Percentiles rank a stretch among this genome's conserved stretches.
phyloP scores from a whole-genome alignment of 257 asterid genomes.

The Solanum appendiculatum region DNA sequence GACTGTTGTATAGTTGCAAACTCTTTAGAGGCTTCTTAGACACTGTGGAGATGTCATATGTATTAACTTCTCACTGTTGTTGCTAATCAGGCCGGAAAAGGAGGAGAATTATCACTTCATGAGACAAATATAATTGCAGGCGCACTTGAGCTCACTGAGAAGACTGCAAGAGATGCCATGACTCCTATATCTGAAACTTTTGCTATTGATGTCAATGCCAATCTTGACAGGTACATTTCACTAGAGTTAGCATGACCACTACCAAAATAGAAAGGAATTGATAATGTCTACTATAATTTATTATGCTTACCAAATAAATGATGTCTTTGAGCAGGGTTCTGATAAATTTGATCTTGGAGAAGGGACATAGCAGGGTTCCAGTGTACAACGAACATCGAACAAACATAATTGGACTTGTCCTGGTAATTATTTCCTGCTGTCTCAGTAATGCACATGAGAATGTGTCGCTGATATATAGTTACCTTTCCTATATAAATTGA shows the following conservation, averaged over 20 bases:
- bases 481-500: background rate
- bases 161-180: conserved; percentile 75
- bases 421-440: conserved; percentile 30
- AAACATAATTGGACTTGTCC: conserved; percentile 61
- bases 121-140: conserved; percentile 73
- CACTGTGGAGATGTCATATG: background rate
- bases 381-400: conserved; percentile 58
- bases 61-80: background rate
- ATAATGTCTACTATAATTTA: background rate
- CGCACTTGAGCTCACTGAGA: conserved; percentile 62
- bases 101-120: conserved; percentile 57
- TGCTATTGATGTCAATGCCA: conserved; percentile 52
- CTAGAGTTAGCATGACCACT: background rate
- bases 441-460: background rate
- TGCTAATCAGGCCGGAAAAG: conserved; percentile 57
- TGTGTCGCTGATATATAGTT: background rate
- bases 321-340: conserved; percentile 25
- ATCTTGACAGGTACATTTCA: conserved; percentile 48
- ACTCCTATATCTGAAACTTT: conserved; percentile 50
- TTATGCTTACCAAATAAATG: background rate
- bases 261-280: background rate
- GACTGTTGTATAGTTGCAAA: background rate
- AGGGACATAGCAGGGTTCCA: conserved; percentile 74
- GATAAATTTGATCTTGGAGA: conserved; percentile 56
- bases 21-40: background rate